Percentiles rank a stretch among this genome's conserved stretches.
Conservation (phyloP, 2,329 filamentous ascomycete species). For the Aspergillus caelatus region DNA sequence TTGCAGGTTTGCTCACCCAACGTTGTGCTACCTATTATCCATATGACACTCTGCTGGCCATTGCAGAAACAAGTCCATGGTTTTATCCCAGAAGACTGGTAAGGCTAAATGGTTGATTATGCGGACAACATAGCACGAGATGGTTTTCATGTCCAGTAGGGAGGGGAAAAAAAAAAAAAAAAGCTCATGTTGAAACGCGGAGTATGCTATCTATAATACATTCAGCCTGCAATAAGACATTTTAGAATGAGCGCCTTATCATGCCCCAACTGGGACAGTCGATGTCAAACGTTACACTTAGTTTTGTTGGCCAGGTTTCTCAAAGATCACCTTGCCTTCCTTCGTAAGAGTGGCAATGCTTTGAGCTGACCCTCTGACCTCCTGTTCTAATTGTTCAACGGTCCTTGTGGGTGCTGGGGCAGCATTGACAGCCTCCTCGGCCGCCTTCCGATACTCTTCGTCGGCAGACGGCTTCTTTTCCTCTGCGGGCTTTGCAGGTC, state of each 20-base stretch:
- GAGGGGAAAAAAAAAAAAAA: background rate
- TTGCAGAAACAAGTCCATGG: background rate
- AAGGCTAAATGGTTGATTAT: too few species aligned
- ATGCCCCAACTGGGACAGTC: background rate
- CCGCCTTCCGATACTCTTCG: constrained; percentile 22
- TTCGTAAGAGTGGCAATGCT: constrained; percentile 58
- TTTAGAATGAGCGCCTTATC: constrained; percentile 6
- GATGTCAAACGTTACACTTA: constrained; percentile 11
- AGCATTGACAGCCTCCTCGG: constrained; percentile 26
- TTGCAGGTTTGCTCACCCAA: background rate
- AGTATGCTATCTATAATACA: constrained; percentile 26
- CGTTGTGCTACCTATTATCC: background rate
- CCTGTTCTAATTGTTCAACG: constrained; percentile 32
- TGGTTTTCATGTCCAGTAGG: background rate
- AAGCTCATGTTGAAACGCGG: constrained; percentile 14
- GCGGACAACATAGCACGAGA: background rate
- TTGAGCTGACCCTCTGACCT: constrained; percentile 33
- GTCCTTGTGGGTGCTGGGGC: constrained; percentile 31
- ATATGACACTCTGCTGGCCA: background rate
- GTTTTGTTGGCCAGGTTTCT: constrained; percentile 36
- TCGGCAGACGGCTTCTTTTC: constrained; percentile 17
- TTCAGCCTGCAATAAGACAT: constrained; percentile 24
- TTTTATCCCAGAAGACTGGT: background rate
- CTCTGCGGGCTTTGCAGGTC: constrained; percentile 52
- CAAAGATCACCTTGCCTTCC: constrained; percentile 69